Conservation (phyloP, 345 rosid genomes). For the Hirschfeldia incana region DNA sequence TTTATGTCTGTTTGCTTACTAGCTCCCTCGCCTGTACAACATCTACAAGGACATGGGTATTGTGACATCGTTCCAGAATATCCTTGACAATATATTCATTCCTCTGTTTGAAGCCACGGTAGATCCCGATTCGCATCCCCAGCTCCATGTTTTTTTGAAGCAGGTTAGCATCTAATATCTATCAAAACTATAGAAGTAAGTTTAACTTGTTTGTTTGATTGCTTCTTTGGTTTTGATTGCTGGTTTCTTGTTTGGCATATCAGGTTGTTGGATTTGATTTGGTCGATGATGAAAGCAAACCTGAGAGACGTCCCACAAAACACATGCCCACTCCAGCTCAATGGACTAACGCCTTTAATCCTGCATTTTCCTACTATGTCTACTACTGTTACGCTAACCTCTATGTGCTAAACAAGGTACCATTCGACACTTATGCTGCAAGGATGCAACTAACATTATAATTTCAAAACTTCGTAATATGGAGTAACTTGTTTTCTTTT, state of each 20-base stretch:
- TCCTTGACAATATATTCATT: slow-evolving; percentile 94
- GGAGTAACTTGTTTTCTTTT: not conserved
- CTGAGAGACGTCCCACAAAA: slow-evolving; percentile 99
- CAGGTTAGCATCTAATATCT: slow-evolving; percentile 55
- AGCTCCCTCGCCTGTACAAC: slow-evolving; percentile 97
- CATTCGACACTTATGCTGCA: slow-evolving; percentile 6
- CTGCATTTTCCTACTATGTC: slow-evolving; percentile 91
- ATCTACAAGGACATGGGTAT: slow-evolving; percentile 99
- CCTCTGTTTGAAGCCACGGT: slow-evolving; percentile 97
- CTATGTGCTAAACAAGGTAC: slow-evolving; percentile 89
- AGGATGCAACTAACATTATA: not conserved
- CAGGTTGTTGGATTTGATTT: slow-evolving; percentile 98
- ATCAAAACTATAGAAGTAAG: not conserved
- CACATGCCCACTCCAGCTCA: slow-evolving; percentile 99
- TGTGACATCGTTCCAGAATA: slow-evolving; percentile 97
- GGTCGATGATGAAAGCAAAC: slow-evolving; percentile 99
- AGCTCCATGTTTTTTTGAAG: slow-evolving; percentile 92
- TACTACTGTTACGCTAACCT: slow-evolving; percentile 97
- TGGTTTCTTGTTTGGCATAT: slow-evolving; percentile 28
- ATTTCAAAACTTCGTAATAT: slow-evolving; percentile 19
- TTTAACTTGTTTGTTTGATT: not conserved
- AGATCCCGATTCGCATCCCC: slow-evolving; percentile 99
- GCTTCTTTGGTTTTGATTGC: not conserved
- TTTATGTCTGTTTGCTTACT: slow-evolving; percentile 30
- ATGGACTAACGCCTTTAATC: slow-evolving; percentile 97